Conservation (phyloP, 106 monocot species). For the Platanthera guangdongensis region DNA sequence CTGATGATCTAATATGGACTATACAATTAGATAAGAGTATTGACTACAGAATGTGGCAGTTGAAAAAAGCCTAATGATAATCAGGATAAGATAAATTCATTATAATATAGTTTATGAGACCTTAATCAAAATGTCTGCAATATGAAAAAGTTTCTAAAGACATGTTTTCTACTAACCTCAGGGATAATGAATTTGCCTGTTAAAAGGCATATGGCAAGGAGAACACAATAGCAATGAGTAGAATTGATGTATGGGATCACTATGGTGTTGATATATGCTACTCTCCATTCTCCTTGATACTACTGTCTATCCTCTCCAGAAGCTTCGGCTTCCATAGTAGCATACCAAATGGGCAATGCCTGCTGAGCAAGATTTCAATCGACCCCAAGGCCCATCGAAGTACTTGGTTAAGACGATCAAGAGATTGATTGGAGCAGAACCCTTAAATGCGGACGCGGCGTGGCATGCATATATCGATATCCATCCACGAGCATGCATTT, state of each 20-base stretch:
- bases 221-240: conserved; percentile 74
- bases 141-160: not conserved
- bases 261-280: conserved; percentile 89
- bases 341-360: conserved; percentile 96
- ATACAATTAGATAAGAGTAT: too few relatives aligned
- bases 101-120: not conserved
- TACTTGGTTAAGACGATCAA: conserved; percentile 87
- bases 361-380: conserved; percentile 77
- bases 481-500: conserved; percentile 93
- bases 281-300: too few relatives aligned
- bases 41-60: too few relatives aligned
- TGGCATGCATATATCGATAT: conserved; percentile 94
- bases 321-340: conserved; percentile 68
- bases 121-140: not conserved
- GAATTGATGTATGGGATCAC: conserved; percentile 82
- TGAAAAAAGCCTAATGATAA: too few relatives aligned
- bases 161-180: conserved; percentile 35
- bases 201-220: conserved; percentile 82
- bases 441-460: conserved; percentile 89
- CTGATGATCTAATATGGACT: too few relatives aligned
- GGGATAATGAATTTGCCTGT: conserved; percentile 89
- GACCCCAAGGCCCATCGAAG: conserved; percentile 83
- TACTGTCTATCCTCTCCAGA: conserved; percentile 64
- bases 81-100: too few relatives aligned
- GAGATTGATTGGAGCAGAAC: conserved; percentile 90